A percentile compares a stretch with the other conserved stretches of the same genome.
Evolutionary conservation across 305 asterid genomes (phyloP).

Genomic region (Fraxinus velutina): DNA sequence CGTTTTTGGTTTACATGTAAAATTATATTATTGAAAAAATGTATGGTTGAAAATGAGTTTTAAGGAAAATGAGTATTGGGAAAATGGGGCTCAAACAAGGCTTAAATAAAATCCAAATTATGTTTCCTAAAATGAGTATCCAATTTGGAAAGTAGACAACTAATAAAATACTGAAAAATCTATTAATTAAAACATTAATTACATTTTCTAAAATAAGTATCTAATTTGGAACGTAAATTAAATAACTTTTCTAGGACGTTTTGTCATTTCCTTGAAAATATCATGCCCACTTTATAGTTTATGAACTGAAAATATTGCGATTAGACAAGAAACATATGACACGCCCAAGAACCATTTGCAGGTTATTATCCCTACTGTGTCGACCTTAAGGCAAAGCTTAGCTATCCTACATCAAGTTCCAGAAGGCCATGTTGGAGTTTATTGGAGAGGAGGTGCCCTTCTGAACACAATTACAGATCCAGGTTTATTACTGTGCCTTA

Average conservation of each 20-base stretch:
- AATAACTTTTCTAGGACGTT: neutral
- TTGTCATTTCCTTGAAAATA: slow-evolving; percentile 6
- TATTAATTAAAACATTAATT: neutral
- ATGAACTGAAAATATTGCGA: slow-evolving; percentile 6
- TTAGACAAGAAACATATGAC: slow-evolving; percentile 14
- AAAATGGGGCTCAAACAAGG: neutral
- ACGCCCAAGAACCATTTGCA: slow-evolving; percentile 34
- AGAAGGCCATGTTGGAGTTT: slow-evolving; percentile 98
- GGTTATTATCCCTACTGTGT: slow-evolving; percentile 54
- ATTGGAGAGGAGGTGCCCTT: slow-evolving; percentile 99
- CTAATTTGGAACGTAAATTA: neutral
- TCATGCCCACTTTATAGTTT: neutral
- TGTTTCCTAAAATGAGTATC: neutral
- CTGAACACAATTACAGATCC: slow-evolving; percentile 64
- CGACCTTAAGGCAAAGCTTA: slow-evolving; percentile 44
- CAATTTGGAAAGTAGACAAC: neutral
- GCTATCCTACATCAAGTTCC: slow-evolving; percentile 93
- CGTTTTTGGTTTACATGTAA: neutral
- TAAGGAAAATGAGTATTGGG: neutral
- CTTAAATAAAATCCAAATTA: neutral
- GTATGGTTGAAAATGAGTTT: neutral
- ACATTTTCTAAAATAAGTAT: slow-evolving; percentile 4
- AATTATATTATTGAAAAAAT: neutral
- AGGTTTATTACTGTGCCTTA: slow-evolving; percentile 42
- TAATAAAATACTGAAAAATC: neutral